Evolutionary conservation across 2,329 filamentous ascomycete species (phyloP).

Genomic region (Colletotrichum sp.): DNA sequence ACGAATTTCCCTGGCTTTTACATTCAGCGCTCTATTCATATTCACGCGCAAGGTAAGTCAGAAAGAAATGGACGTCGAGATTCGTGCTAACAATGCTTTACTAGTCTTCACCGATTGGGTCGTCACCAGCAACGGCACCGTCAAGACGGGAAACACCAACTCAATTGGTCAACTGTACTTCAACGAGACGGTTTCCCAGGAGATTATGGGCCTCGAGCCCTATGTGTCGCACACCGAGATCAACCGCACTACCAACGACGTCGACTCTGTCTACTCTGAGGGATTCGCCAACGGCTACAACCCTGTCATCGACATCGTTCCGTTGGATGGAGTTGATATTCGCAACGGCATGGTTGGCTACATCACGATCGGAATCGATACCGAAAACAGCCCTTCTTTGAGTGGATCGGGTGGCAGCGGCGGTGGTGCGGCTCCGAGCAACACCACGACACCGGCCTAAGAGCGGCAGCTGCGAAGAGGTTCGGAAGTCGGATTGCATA

Average conservation of each 20-base stretch:
- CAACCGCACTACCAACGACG: background rate
- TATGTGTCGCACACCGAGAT: slow-evolving; percentile 46
- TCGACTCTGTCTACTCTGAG: background rate
- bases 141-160: slow-evolving; percentile 26
- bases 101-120: slow-evolving; percentile 14
- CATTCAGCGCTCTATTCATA: slow-evolving; percentile 48
- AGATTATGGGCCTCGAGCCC: slow-evolving; percentile 53
- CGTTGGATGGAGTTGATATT: background rate
- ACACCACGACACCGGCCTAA: background rate
- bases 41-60: slow-evolving; percentile 38
- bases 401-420: background rate
- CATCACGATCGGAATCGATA: background rate
- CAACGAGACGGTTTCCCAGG: background rate
- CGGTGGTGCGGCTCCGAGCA: background rate
- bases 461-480: background rate
- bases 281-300: background rate
- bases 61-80: background rate
- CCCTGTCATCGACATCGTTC: background rate
- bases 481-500: background rate
- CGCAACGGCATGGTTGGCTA: slow-evolving; percentile 2
- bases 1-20: slow-evolving; percentile 32
- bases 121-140: background rate
- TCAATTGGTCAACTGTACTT: slow-evolving; percentile 27
- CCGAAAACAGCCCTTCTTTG: background rate
- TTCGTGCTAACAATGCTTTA: background rate